Base-by-base conservation (phyloP, 768 basidiomycete species). In the Lentinula sp. region DNA sequence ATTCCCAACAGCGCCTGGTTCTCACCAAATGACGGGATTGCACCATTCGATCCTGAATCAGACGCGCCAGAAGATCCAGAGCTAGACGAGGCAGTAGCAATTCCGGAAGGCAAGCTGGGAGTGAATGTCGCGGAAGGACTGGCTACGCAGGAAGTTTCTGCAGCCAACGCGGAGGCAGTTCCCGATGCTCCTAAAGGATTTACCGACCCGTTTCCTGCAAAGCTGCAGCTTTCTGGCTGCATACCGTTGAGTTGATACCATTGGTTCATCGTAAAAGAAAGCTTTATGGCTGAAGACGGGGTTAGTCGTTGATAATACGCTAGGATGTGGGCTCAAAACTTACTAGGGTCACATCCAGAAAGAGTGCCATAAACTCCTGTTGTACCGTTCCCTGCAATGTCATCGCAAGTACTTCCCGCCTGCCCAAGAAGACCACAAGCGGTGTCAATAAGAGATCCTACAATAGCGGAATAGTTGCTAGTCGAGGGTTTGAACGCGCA, bases 161-260 rank as follows among this genome's bases (percentile, higher is more conserved):
- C 87, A 40, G 84, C 73, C 60, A 76, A 76, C 45, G 84, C 83
- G 32, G 78, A 78, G 9, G 79, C 73, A 15, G 73, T 74, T 51
- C 71, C 68, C 6, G 87, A 69, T 34, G 87, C 79, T 15, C 84
- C 83, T 3, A 68, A 69, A 15, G 75, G 10, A 67, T 91, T 90
- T 64, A 92, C 77, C 15, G 91, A 92, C 5, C 86, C 94, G 69
- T 97, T 97, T 7, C 94, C 93, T 57, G 73, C 72, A 70, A 97
- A 96, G 75, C 81, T 83, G 74, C 94, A 96, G 7, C 90, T 78
- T 56, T 81, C 75, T 16, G 75, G 68, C 58, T 85, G 74, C 63
- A 82, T 80, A 70, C 81, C 81, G 59, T 82, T 82, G 34, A 77
- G 70, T 67, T 89, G 84, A 69, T 88, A 95, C 71, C 82, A 93